Base-by-base conservation (phyloP, 495 filamentous ascomycete genomes). In the Podospora australis region DNA sequence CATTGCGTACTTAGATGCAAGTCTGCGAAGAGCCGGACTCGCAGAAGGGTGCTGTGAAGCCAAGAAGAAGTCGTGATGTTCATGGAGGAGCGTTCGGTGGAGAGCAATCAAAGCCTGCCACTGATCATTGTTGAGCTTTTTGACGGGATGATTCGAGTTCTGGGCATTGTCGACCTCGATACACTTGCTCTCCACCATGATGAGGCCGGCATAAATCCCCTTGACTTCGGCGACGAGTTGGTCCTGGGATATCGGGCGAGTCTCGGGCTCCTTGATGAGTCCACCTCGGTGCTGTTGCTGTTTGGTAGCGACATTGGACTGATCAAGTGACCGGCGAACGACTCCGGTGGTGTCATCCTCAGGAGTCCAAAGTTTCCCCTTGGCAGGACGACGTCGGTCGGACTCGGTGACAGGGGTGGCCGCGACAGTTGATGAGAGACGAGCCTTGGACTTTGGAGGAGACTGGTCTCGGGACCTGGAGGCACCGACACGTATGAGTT, bases 131-230 rank as follows among this genome's bases (percentile, higher is more conserved):
- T 71, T 77, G 2, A 88, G 65, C 1, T 65, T 57, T n/a, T n/a
- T n/a, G n/a, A n/a, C n/a, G n/a, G n/a, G n/a, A n/a, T 45, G 58
- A 22, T 72, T 63, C 1, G 66, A 68, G 1, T 69, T 72, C 38
- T 84, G 78, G 10, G 77, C 64, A n/a, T 75, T 78, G 61, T 86
- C 81, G 9, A 86, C 77, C 25, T 87, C 80, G 6, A 86, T 82
- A 54, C 84, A 89, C 57, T 87, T 89, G 29, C 78, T 78, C 60
- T 94, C 88, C 0, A 89, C 84, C 79, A 87, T 85, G 3, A 84
- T 77, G 1, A 94, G 67, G 0, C 84, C 86, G 1, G 78, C 77
- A 65, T 91, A 91, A 20, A 90, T 94, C 0, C 70, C 79, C 52
- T 87, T 85, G 7, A 85, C 79, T 55, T 90, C 81, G 2, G 72